phyloP scores from a whole-genome alignment of 768 basidiomycete genomes.

The Hemileccinum impolitum region DNA sequence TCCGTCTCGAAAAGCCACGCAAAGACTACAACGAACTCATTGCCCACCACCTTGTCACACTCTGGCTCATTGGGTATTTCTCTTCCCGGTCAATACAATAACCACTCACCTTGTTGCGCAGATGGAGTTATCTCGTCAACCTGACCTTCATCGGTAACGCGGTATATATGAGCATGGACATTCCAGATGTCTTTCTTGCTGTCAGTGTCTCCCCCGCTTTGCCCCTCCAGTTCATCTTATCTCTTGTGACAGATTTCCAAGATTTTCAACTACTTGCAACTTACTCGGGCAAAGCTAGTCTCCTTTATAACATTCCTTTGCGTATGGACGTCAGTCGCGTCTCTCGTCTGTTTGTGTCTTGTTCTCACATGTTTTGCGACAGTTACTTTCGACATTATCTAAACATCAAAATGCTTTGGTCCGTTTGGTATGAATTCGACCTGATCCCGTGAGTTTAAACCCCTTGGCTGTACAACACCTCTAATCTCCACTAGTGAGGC shows the following conservation, averaged over 20 bases:
- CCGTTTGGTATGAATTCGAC: constrained; percentile 77
- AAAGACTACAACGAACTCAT: constrained; percentile 88
- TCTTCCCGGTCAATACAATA: neutral
- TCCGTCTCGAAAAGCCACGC: constrained; percentile 90
- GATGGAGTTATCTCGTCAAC: constrained; percentile 83
- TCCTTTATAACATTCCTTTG: constrained; percentile 63
- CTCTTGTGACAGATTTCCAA: constrained; percentile 63
- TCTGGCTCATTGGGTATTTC: constrained; percentile 87
- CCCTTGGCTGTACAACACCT: neutral
- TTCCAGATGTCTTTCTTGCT: constrained; percentile 86
- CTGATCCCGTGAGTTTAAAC: constrained; percentile 63
- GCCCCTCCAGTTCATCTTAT: neutral
- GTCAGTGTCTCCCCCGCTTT: constrained; percentile 40
- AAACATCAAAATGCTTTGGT: constrained; percentile 83
- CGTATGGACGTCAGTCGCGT: constrained; percentile 72
- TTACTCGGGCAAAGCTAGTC: constrained; percentile 57
- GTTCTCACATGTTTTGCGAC: neutral
- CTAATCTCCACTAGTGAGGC: constrained; percentile 40
- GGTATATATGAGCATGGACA: constrained; percentile 95
- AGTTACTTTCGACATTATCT: constrained; percentile 95
- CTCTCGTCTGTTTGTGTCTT: neutral
- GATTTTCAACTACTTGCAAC: constrained; percentile 81
- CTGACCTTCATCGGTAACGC: constrained; percentile 87
- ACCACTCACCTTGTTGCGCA: constrained; percentile 26
- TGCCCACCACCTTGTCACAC: constrained; percentile 86